Evolutionary conservation across 768 basidiomycete species (phyloP), one percentile per base, ranked within the genome.

Genomic region (Kwoniella pini): DNA sequence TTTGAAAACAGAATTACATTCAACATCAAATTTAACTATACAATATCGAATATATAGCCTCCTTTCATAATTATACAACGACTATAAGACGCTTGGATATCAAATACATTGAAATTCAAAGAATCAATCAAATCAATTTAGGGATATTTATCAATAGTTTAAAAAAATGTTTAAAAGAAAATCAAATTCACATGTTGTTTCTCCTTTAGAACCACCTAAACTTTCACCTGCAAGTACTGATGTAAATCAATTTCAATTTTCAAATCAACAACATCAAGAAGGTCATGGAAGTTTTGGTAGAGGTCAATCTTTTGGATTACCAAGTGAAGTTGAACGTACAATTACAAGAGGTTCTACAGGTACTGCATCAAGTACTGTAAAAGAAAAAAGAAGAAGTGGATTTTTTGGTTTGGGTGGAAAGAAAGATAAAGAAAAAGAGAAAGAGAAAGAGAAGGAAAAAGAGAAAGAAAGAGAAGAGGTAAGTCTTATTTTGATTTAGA

Each of bases 401-500:
- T 65, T 75, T 52, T 75, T 75, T 57, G 70, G 69, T 15, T 54
- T 75, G 24, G 67, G 70, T 10, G 50, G 60, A 33, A 69, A 68
- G 59, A 54, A 67, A 17, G 55, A 68, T 50, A 62, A 68, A 15
- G 60, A 67, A 13, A 52, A 67, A 6, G 51, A 63, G 19, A 70
- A 66, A 48, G 65, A 64, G 6, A 57, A 61, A 21, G 51, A 54
- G 54, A 52, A 46, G 22, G 62, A 51, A 17, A 45, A 33, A 15
- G 46, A 68, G 46, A 60, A 53, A 53, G 59, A 64, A 17, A 57
- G 55, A 38, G 59, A 65, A 26, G 58, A 65, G 50, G 61, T 59
- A 36, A 53, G 58, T 60, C 0, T 21, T 15, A 24, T 30, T 19
- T 36, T 21, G 31, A 10, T 39, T 19, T 22, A 4, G 24, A 15